Conservation (phyloP, 176 grass and related monocot genomes). For the Aegilops longissima region DNA sequence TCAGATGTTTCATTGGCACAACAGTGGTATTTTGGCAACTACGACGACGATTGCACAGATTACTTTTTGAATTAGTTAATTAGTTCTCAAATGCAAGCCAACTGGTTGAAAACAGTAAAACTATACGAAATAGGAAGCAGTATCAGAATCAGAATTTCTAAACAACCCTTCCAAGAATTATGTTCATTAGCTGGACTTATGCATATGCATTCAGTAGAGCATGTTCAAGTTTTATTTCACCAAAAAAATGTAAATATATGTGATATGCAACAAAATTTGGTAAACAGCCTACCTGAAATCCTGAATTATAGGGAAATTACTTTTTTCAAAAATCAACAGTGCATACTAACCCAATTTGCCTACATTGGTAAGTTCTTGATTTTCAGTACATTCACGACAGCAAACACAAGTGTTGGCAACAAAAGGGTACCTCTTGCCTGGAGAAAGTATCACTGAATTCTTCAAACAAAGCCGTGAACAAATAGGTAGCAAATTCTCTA, state of each 20-base stretch:
- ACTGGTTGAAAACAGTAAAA: slow-evolving; percentile 4
- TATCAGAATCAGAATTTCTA: not conserved
- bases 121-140: not conserved
- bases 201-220: slow-evolving; percentile 1
- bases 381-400: not conserved
- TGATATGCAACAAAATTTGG: not conserved
- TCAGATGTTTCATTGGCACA: not conserved
- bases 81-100: slow-evolving; percentile 4
- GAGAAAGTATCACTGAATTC: slow-evolving; percentile 77
- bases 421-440: slow-evolving; percentile 67
- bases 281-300: not conserved
- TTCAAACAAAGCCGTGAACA: slow-evolving; percentile 80
- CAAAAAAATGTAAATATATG: slow-evolving; percentile 13
- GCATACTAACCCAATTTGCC: not conserved
- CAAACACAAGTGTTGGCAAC: slow-evolving; percentile 14
- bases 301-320: not conserved
- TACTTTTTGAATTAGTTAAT: not conserved
- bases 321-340: slow-evolving; percentile 2
- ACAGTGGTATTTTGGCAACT: not conserved
- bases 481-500: slow-evolving; percentile 71
- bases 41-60: not conserved
- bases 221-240: not conserved
- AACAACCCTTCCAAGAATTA: slow-evolving; percentile 1
- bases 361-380: not conserved
- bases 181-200: not conserved